phyloP scores from a whole-genome alignment of 768 basidiomycete species.

The Tulasnella sp. region DNA sequence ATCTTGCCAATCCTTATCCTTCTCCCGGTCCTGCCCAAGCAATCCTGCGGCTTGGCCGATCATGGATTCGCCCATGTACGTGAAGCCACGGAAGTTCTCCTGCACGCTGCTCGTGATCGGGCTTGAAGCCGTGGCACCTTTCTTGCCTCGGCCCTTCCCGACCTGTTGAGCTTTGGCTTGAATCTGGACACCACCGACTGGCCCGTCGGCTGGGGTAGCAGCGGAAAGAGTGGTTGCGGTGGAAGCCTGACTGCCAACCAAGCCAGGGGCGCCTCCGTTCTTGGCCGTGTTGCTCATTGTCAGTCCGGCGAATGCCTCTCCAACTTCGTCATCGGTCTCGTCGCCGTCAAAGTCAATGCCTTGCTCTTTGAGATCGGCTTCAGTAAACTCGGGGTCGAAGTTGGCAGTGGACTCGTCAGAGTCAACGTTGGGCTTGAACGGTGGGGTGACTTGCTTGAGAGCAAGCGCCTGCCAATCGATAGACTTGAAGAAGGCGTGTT shows the following conservation, averaged over 20 bases:
- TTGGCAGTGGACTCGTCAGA: conserved; percentile 97
- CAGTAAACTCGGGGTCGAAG: conserved; percentile 97
- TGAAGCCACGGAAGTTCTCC: conserved; percentile 96
- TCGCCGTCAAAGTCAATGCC: conserved; percentile 45
- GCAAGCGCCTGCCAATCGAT: conserved; percentile 92
- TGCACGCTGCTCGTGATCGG: conserved; percentile 90
- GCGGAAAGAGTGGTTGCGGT: conserved; percentile 25
- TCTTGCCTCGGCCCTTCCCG: conserved; percentile 46
- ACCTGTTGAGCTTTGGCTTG: conserved; percentile 49
- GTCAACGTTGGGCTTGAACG: conserved; percentile 96
- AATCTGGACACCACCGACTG: conserved; percentile 18
- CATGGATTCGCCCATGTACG: conserved; percentile 41
- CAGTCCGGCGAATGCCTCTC: conserved; percentile 62
- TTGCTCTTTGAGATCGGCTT: conserved; percentile 76
- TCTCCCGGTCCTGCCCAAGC: conserved; percentile 40
- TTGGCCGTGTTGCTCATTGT: conserved; percentile 57
- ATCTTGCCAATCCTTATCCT: conserved; percentile 26
- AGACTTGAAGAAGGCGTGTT: conserved; percentile 85
- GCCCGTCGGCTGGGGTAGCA: conserved; percentile 28
- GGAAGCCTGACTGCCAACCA: conserved; percentile 33
- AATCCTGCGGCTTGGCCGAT: conserved; percentile 44
- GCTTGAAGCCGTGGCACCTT: conserved; percentile 47
- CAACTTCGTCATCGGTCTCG: conserved; percentile 49
- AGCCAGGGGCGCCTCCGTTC: conserved; percentile 23
- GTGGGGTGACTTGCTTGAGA: conserved; percentile 86